Base-by-base conservation (phyloP, 139 green algal genomes). In the Pycnococcus provasolii region DNA sequence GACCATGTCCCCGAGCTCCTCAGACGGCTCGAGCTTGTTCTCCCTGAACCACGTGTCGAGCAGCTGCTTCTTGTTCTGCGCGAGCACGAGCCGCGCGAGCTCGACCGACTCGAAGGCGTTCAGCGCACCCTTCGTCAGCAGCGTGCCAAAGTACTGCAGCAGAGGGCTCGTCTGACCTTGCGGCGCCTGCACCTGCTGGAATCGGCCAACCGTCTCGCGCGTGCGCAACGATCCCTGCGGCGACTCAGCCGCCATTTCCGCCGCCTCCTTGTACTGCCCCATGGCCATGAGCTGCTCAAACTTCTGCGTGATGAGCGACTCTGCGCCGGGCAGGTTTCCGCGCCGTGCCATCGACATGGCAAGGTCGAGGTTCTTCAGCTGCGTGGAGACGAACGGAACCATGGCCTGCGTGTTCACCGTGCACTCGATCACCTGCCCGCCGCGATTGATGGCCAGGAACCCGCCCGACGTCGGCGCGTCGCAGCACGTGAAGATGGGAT, bases 1-100 rank as follows among this genome's bases (percentile, higher is more conserved):
- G 66, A 98, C 77, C 53, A 97, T 68, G 73, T 99, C 94, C 9
- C 94, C 94, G 57, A 99, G 83, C 79, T 95, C 86, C 80, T 99
- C 94, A 65, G 80, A 89, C 43, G 87, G 85, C 72, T 91, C 80
- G 62, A 99, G 84, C 86, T 99, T 99, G 79, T 89, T 84, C 70
- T 86, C 80, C 42, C 58, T 58, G 77, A 91, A 88, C 94, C 94
- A 99, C 80, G 93, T 95, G 72, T 90, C 86, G 44, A 99, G 80
- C 70, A 99, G 84, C 44, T 94, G 88, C 83, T 97, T 97, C 86
- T 97, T 97, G 84, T 96, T 96, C 77, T 99, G 94, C 57, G 66
- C 73, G 65, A 99, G 78, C 53, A 97, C 93, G 59, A 99, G 85
- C 70, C 83, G 78, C 26, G 86, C 86, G 52, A 99, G 86, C 84